Conservation (phyloP, 192 early-diverging fungal species). For the Spinellus fusiger region DNA sequence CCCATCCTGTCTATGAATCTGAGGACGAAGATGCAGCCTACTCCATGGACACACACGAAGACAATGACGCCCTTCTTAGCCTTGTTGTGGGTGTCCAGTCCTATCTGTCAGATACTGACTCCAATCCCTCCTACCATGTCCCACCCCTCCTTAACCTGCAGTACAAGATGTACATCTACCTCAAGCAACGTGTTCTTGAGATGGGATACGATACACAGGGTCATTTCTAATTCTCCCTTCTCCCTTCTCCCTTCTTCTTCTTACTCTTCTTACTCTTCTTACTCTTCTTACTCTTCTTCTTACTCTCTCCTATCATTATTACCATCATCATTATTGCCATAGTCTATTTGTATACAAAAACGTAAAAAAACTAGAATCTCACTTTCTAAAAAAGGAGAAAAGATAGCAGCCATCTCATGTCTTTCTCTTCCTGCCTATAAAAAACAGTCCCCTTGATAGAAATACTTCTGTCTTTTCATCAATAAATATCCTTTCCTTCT, state of each 20-base stretch:
- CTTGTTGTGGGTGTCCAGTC: slow-evolving; percentile 31
- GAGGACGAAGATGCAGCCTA: not conserved
- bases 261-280: not conserved
- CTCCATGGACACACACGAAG: not conserved
- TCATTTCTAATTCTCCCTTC: not conserved
- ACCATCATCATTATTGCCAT: not conserved
- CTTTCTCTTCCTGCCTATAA: not conserved
- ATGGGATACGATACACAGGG: slow-evolving; percentile 15
- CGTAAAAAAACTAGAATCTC: not conserved
- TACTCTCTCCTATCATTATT: not conserved
- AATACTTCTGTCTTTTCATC: too few relatives aligned
- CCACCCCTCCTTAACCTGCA: slow-evolving; percentile 29
- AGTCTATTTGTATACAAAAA: not conserved
- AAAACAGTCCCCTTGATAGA: too few relatives aligned
- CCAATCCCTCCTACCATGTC: slow-evolving; percentile 6
- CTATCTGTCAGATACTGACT: slow-evolving; percentile 23
- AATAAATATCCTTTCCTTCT: too few relatives aligned
- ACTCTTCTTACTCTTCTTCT: not conserved
- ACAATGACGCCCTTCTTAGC: slow-evolving; percentile 21
- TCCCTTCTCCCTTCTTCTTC: not conserved
- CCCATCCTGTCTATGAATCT: not conserved
- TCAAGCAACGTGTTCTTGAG: slow-evolving; percentile 28
- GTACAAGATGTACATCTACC: slow-evolving; percentile 35
- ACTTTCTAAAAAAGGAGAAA: not conserved
- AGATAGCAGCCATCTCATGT: not conserved